phyloP scores from a whole-genome alignment of 805 yeast genomes.

The Saturnispora saitoi region DNA sequence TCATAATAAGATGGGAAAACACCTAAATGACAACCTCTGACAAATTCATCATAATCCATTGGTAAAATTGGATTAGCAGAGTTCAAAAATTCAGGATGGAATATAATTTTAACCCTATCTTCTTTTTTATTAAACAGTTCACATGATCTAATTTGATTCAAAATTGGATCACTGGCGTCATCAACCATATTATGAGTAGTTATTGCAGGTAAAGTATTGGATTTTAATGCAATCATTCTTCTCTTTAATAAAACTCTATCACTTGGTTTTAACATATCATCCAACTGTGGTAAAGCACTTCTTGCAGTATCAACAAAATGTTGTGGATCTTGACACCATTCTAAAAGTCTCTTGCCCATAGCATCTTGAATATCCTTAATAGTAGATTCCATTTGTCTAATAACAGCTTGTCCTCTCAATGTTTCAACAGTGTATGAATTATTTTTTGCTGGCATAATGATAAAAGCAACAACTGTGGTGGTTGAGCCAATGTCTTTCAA shows the following conservation, averaged over 20 bases:
- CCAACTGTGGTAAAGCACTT: conserved; percentile 55
- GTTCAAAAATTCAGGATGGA: conserved; percentile 95
- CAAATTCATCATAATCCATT: conserved; percentile 93
- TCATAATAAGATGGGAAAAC: conserved; percentile 98
- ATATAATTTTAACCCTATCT: conserved; percentile 89
- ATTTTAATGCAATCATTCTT: conserved; percentile 85
- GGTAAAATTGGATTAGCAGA: conserved; percentile 91
- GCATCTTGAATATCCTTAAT: conserved; percentile 79
- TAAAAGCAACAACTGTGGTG: conserved; percentile 91
- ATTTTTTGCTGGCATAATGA: conserved; percentile 95
- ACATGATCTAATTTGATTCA: conserved; percentile 86
- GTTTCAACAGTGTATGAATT: conserved; percentile 94
- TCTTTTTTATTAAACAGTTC: conserved; percentile 81
- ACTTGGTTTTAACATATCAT: conserved; percentile 75
- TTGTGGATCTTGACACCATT: conserved; percentile 55
- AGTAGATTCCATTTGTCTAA: conserved; percentile 81
- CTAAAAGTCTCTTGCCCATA: conserved; percentile 82
- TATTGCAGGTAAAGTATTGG: conserved; percentile 86
- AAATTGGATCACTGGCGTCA: conserved; percentile 82
- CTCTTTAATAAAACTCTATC: conserved; percentile 86
- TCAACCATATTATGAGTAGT: conserved; percentile 96
- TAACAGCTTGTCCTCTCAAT: conserved; percentile 91
- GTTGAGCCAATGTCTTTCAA: conserved; percentile 75
- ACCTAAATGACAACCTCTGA: conserved; percentile 95
- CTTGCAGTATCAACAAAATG: conserved; percentile 37